Percentiles rank a stretch among this genome's conserved stretches.
These are phyloP conservation scores for Psilocybe cyanescens DNA, from an alignment of 768 basidiomycete genomes.

Conservation along the genomic window DNA sequence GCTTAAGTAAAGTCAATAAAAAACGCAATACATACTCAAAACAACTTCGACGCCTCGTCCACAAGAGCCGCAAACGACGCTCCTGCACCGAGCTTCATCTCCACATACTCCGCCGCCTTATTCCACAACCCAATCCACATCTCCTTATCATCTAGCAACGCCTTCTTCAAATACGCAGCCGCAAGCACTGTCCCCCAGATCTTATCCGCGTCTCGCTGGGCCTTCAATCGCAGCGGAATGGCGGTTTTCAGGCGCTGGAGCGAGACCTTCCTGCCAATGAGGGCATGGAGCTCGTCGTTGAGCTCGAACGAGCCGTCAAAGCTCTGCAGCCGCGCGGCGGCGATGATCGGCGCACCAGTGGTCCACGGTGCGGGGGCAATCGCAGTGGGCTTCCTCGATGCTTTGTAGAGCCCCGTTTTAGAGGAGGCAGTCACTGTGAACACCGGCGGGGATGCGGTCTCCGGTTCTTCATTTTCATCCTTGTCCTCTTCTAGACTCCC, in stretches of 20 bases:
- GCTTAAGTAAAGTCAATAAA: too few relatives aligned
- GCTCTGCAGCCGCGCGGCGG: constrained; percentile 5
- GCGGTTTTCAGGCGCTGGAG: background rate
- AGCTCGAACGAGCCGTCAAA: constrained; percentile 9
- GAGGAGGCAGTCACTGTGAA: background rate
- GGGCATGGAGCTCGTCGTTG: background rate
- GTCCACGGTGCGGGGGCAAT: background rate
- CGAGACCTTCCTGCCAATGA: constrained; percentile 7
- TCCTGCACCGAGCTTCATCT: background rate
- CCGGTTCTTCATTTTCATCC: too few relatives aligned
- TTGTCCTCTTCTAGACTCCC: background rate
- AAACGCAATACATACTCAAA: background rate
- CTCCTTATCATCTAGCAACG: constrained; percentile 5
- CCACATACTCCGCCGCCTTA: constrained; percentile 7
- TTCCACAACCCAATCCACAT: constrained; percentile 13
- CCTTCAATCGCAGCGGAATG: background rate
- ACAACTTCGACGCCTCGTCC: constrained; percentile 5
- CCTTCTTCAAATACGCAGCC: constrained; percentile 7
- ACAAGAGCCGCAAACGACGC: constrained; percentile 1
- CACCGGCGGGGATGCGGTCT: background rate
- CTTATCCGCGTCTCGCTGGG: background rate
- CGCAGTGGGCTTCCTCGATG: background rate
- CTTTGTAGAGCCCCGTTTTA: background rate
- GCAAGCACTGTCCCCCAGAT: constrained; percentile 9
- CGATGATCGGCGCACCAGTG: background rate